Base-by-base conservation (phyloP, 116 monocot species). In the Trichopus zeylanicus region DNA sequence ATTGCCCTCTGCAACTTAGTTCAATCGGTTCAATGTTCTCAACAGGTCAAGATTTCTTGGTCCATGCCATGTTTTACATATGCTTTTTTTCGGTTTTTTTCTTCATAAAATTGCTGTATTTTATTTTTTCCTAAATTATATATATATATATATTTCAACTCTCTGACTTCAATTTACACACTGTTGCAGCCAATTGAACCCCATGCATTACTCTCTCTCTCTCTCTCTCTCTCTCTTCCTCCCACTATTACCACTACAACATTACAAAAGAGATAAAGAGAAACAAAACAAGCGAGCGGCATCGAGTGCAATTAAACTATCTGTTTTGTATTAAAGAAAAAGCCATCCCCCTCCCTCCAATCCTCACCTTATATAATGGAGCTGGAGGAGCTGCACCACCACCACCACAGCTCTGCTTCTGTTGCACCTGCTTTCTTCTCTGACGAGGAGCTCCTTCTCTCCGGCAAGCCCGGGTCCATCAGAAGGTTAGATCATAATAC, bases 301-400 rank as follows among this genome's bases (percentile, higher is more conserved):
- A 31, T 19, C 12, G 31, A 22, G 46, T n/a, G 33, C 31, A 38
- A 60, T 55, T 26, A 55, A 55, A 26, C 63, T 63, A 3, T 18
- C 55, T 55, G 55, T 55, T 55, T 42, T 13, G 55, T 26, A 55
- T 55, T 54, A 55, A 74, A 74, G 56, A 63, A 48, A 62, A 67
- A 19, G 42, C 39, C 51, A 29, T 34, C 33, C 28, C 26, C 51
- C 25, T 53, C 18, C 46, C 35, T 30, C 66, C 27, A 33, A 1
- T 34, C 31, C 31, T 58, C 21, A 42, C 59, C 21, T 35, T 74
- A 74, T 74, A 74, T 56, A 74, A 68, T 74, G 59, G 42, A 38
- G 26, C 3, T 46, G 31, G 60, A 33, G 54, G 61, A 11, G 21
- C 22, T 24, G 22, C 26, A 42, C n/a, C 48, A 67, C 29, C 56